These are phyloP conservation scores for Globisporangium paroecandrum DNA, from an alignment of 352 stramenopile species.

Conservation along the genomic window DNA sequence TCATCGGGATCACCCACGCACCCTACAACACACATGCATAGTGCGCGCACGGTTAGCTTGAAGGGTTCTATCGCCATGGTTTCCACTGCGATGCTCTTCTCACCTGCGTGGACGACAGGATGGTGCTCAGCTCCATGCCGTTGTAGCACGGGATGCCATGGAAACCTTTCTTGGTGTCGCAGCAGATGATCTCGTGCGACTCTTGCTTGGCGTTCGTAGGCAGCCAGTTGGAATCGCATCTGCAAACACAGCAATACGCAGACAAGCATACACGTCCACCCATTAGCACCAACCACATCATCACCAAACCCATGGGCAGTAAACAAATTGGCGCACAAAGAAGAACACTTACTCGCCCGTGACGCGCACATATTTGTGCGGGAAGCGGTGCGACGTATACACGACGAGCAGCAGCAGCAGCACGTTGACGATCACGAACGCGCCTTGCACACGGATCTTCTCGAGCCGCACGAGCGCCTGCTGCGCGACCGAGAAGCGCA, in stretches of 20 bases:
- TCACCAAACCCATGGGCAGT: not conserved
- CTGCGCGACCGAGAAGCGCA: slow-evolving; percentile 32
- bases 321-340: not conserved
- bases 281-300: not conserved
- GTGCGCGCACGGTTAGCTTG: not conserved
- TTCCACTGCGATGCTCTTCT: not conserved
- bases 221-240: slow-evolving; percentile 72
- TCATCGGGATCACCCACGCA: slow-evolving; percentile 63
- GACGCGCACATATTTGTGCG: slow-evolving; percentile 69
- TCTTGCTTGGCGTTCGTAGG: slow-evolving; percentile 26
- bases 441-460: slow-evolving; percentile 38
- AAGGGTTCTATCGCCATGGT: not conserved
- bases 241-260: slow-evolving; percentile 15
- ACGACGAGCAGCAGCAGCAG: slow-evolving; percentile 54
- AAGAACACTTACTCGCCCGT: slow-evolving; percentile 50
- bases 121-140: slow-evolving; percentile 56
- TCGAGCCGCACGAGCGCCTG: slow-evolving; percentile 40
- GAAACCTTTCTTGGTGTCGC: slow-evolving; percentile 28
- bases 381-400: slow-evolving; percentile 52
- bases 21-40: slow-evolving; percentile 27
- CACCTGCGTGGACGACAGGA: slow-evolving; percentile 45
- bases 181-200: slow-evolving; percentile 49
- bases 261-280: slow-evolving; percentile 5
- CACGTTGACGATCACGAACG: slow-evolving; percentile 46
- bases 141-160: slow-evolving; percentile 49